Evolutionary conservation across 305 asterid species (phyloP).

Genomic region (Plantago rigida): DNA sequence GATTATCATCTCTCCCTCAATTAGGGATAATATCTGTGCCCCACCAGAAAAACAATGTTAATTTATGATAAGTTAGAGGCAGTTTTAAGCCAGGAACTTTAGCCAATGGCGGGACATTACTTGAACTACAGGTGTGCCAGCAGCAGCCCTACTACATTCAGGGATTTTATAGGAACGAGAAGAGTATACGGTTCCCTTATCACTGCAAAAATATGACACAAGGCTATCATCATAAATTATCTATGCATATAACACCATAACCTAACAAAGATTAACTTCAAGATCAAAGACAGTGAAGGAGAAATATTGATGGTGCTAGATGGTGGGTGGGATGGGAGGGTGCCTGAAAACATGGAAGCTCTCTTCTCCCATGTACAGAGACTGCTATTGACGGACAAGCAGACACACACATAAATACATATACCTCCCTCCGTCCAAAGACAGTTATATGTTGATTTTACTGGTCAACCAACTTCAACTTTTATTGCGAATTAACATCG

Average conservation of each 20-base stretch:
- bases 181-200: constrained; percentile 88
- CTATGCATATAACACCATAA: not conserved
- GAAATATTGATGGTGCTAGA: too few species aligned
- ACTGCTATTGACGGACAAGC: too few species aligned
- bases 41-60: constrained; percentile 23
- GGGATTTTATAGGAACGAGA: constrained; percentile 90
- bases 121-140: constrained; percentile 90
- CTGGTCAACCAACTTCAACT: too few species aligned
- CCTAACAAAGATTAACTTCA: constrained; percentile 2
- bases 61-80: constrained; percentile 22
- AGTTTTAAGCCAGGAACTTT: constrained; percentile 19
- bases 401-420: too few species aligned
- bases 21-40: constrained; percentile 69
- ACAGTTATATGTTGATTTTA: too few species aligned
- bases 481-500: too few species aligned
- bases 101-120: constrained; percentile 38
- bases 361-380: too few species aligned
- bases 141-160: constrained; percentile 90
- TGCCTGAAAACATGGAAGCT: too few species aligned
- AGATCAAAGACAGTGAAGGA: constrained; percentile 2
- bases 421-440: too few species aligned
- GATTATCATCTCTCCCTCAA: constrained; percentile 95
- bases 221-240: constrained; percentile 9
- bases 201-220: constrained; percentile 41
- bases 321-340: too few species aligned